Evolutionary conservation across 2,329 filamentous ascomycete species (phyloP).

Genomic region (Leptographium galeiforme): DNA sequence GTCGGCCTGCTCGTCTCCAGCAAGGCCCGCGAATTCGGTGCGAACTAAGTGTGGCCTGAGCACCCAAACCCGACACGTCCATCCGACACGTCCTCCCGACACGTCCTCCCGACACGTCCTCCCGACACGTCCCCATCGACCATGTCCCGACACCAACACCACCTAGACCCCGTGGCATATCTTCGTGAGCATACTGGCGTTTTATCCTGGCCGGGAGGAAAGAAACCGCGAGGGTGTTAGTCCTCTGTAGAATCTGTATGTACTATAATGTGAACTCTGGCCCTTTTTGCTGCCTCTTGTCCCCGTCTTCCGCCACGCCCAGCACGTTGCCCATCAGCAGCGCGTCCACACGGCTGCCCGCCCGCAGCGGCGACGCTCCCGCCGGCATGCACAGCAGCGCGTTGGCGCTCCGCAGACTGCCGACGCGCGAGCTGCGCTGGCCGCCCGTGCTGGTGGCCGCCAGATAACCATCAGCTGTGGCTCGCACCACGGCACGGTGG

Average conservation of each 20-base stretch:
- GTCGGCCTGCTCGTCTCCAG: conserved; percentile 78
- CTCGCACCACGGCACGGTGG: conserved; percentile 66
- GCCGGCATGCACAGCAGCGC: conserved; percentile 65
- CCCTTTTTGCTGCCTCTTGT: neutral
- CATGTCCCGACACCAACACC: no score
- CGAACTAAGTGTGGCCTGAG: no score
- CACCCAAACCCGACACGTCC: no score
- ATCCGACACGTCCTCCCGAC: no score
- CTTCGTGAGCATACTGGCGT: neutral
- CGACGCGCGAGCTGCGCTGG: conserved; percentile 80
- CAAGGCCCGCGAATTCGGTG: conserved; percentile 65
- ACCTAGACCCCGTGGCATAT: neutral
- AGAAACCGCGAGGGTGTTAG: neutral
- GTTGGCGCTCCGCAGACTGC: conserved; percentile 81
- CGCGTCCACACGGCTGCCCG: conserved; percentile 61
- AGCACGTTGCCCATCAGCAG: conserved; percentile 55
- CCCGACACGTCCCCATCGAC: no score
- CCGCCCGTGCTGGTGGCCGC: conserved; percentile 73
- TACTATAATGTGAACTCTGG: neutral
- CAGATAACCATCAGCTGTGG: conserved; percentile 52
- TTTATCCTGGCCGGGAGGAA: neutral
- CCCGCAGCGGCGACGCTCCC: conserved; percentile 48
- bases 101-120: no score
- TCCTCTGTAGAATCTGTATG: neutral
- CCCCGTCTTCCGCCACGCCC: neutral